Evolutionary conservation across 2,329 filamentous ascomycete genomes (phyloP), one percentile per base, ranked within the genome.

Genomic region (Meredithiella fracta): DNA sequence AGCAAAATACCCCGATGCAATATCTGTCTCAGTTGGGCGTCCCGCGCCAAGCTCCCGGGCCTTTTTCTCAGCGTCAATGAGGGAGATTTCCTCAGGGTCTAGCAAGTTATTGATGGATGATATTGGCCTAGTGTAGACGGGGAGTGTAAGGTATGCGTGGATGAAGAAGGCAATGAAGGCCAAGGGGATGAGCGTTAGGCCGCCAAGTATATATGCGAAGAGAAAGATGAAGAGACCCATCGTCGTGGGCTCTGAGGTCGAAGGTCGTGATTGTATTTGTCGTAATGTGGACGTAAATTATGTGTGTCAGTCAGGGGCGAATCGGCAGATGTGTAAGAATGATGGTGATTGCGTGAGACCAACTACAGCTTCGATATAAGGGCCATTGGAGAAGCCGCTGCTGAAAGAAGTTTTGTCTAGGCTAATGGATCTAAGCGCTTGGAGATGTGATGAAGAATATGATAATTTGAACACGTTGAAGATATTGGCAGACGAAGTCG

Each of bases 1-100:
- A n/a, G 89, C 87, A 67, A 96, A 96, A 70, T 94, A 96, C 17
- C 89, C 90, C 7, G 89, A 86, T 1, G 88, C 86, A 42, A 89
- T 85, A 65, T 94, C 87, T 34, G 80, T 74, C 58, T 88, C 83
- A 20, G 74, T 69, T 37, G 68, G 61, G 47, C 72, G 70, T 34
- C 76, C 79, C 61, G 78, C 68, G 50, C 69, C 70, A 61, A 75
- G 73, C 20, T 29, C 55, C 9, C 29, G 42, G 34, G 56, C 38
- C 20, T 53, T 53, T 62, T 76, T 76, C 59, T 78, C 78, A 9
- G 76, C 75, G 61, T 81, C 80, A 60, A 91, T 74, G 51, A 74
- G 75, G 58, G 73, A 72, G 58, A 78, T 73, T 63, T 89, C 82
- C 65, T 89, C 85, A 60, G 78, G 72, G 59, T 77, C 75, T 17